Base-by-base conservation (phyloP, 768 basidiomycete genomes). In the Leucogyrophana mollusca region DNA sequence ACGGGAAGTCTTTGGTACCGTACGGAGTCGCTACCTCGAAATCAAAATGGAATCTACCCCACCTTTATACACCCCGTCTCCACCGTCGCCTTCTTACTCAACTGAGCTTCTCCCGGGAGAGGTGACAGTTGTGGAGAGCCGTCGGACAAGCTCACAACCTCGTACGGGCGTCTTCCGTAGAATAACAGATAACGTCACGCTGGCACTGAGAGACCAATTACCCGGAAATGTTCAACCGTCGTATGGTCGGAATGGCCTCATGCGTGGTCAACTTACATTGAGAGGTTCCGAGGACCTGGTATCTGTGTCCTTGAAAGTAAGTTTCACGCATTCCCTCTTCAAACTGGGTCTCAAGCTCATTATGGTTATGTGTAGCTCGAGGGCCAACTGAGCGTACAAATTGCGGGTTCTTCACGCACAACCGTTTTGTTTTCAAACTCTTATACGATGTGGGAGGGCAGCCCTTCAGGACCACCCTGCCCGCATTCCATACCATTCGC, bases 1-100 rank as follows among this genome's bases (percentile, higher is more conserved):
- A 7, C 6, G 13, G 27, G 27, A 30, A 7, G 27, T 7, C 13
- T 7, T 30, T 13, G 13, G 6, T 30, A 13, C 6, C 13, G 13
- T 13, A 13, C 27, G 13, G 27, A 30, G 27, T 30, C 7, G 13
- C 27, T 30, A 6, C 27, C 27, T 30, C 27, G 7, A n/a, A 30
- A 6, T 30, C 27, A 30, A 13, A 30, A 30, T 30, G 27, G 27
- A 30, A 30, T 30, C 27, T 30, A 13, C 13, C 6, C 27, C 13
- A 13, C 27, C 27, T 13, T 30, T 13, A 6, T 30, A 30, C 13
- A 30, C 27, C 0, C 71, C 77, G 3, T 74, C 82, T 2, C 58
- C 64, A 0, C 74, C 78, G 9, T 71, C 76, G 1, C 84, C 85
- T 0, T 51, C 56, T 0, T 87, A 87, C 58, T 80, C 85, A 37